Conservation (phyloP, 352 stramenopile genomes). For the Phytophthora fragariaefolia region DNA sequence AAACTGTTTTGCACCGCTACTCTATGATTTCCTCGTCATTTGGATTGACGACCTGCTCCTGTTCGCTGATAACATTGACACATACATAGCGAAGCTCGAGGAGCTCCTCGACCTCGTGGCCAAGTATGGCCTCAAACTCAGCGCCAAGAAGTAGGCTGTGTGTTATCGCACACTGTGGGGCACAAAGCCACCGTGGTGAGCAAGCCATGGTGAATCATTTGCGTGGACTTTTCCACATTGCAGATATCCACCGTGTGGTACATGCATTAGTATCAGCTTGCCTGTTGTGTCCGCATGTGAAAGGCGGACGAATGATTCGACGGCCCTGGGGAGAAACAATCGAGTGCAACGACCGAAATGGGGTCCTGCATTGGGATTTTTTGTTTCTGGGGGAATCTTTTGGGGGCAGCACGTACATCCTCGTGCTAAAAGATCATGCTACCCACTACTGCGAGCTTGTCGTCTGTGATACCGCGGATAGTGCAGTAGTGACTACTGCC, state of each 20-base stretch:
- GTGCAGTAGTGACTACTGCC: neutral
- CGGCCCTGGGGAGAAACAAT: constrained; percentile 15
- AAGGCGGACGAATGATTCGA: constrained; percentile 1
- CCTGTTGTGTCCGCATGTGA: constrained; percentile 4
- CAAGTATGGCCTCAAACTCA: neutral
- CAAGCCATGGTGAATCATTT: constrained; percentile 6
- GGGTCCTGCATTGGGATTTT: constrained; percentile 3
- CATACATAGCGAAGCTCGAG: neutral
- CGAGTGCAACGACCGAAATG: constrained; percentile 1
- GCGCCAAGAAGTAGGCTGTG: constrained; percentile 5
- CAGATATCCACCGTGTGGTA: too few relatives aligned
- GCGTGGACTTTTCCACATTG: constrained; percentile 5
- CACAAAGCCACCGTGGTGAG: neutral
- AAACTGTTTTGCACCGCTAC: neutral
- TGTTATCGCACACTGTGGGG: constrained; percentile 8
- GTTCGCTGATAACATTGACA: neutral
- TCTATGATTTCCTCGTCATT: neutral
- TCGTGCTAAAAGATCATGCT: constrained; percentile 2
- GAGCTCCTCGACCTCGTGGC: neutral
- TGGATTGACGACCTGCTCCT: neutral
- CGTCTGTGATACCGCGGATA: constrained; percentile 1
- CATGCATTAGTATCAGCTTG: neutral
- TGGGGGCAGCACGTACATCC: neutral
- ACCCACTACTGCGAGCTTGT: constrained; percentile 3
- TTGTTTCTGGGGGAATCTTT: constrained; percentile 1